phyloP scores from a whole-genome alignment of 176 grass and related monocot species.

The Aegilops umbellulata region DNA sequence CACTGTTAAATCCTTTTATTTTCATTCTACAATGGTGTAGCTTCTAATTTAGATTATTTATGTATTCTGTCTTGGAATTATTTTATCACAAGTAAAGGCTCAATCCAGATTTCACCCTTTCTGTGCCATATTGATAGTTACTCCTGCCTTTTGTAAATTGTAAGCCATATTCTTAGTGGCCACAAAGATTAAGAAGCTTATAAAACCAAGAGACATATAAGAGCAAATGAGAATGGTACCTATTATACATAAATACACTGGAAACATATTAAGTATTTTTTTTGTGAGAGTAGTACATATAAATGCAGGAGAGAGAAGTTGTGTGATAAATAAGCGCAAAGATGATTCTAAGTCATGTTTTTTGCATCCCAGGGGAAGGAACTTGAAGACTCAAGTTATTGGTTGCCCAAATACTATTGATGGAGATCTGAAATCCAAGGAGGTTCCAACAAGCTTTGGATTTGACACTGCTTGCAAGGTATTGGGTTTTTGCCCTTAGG shows the following conservation, averaged over 20 bases:
- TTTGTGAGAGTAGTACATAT: background rate
- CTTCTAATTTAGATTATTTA: background rate
- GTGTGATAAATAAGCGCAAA: slow-evolving; percentile 5
- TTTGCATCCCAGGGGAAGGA: slow-evolving; percentile 60
- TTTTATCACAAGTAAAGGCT: slow-evolving; percentile 1
- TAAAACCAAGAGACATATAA: background rate
- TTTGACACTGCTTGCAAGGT: slow-evolving; percentile 99
- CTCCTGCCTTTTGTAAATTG: background rate
- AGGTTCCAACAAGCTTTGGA: slow-evolving; percentile 97
- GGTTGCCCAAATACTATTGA: slow-evolving; percentile 99
- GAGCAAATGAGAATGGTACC: background rate
- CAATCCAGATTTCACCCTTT: background rate
- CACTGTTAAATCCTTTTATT: background rate
- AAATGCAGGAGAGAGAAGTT: background rate
- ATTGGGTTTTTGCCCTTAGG: slow-evolving; percentile 11
- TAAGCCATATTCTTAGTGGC: background rate
- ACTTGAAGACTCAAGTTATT: slow-evolving; percentile 87
- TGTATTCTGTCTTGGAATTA: background rate
- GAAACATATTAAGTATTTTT: background rate
- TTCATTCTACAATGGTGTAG: background rate
- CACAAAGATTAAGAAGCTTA: background rate
- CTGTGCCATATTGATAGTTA: background rate
- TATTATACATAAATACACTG: background rate
- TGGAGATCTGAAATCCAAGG: slow-evolving; percentile 95
- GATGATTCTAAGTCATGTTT: background rate